Percentiles rank a stretch among this genome's conserved stretches.
Evolutionary conservation across 2,329 filamentous ascomycete genomes (phyloP).

Genomic region (Trichoderma arundinaceum): DNA sequence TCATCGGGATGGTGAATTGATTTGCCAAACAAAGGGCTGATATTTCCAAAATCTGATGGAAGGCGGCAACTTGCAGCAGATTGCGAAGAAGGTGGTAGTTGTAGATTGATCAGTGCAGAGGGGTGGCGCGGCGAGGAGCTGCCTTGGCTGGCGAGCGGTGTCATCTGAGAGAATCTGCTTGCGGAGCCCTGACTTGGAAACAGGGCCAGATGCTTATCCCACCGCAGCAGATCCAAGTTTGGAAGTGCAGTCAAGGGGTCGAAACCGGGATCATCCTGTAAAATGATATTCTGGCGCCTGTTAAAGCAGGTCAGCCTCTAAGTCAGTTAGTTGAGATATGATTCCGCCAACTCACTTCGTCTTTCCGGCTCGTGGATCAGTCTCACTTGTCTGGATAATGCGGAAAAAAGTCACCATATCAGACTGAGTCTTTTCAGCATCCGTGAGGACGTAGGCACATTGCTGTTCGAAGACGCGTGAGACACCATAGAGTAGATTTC

Average conservation of each 20-base stretch:
- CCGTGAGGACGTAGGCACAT: slow-evolving; percentile 81
- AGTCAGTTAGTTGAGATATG: not conserved
- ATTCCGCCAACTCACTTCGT: slow-evolving; percentile 62
- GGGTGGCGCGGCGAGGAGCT: slow-evolving; percentile 42
- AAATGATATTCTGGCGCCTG: slow-evolving; percentile 76
- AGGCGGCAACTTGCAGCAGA: slow-evolving; percentile 44
- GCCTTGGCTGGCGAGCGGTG: slow-evolving; percentile 46
- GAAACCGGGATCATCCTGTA: slow-evolving; percentile 84
- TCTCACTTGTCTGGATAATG: slow-evolving; percentile 57
- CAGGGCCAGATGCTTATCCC: slow-evolving; percentile 43
- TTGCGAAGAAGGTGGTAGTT: slow-evolving; percentile 45
- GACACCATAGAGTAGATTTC: slow-evolving; percentile 84
- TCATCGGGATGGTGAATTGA: slow-evolving; percentile 33
- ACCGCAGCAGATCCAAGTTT: slow-evolving; percentile 46
- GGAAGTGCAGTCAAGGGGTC: slow-evolving; percentile 44
- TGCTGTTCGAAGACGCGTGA: slow-evolving; percentile 87
- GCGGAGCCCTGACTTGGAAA: slow-evolving; percentile 47
- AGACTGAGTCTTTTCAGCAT: slow-evolving; percentile 76
- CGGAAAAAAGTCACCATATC: slow-evolving; percentile 73
- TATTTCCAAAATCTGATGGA: slow-evolving; percentile 44
- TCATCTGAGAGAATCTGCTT: slow-evolving; percentile 52
- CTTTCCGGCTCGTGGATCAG: slow-evolving; percentile 74
- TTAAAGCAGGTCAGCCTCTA: not conserved
- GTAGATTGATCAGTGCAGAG: slow-evolving; percentile 41
- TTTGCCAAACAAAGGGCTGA: slow-evolving; percentile 41